phyloP scores from a whole-genome alignment of 2,329 filamentous ascomycete genomes.

The Xylariaceae sp. region DNA sequence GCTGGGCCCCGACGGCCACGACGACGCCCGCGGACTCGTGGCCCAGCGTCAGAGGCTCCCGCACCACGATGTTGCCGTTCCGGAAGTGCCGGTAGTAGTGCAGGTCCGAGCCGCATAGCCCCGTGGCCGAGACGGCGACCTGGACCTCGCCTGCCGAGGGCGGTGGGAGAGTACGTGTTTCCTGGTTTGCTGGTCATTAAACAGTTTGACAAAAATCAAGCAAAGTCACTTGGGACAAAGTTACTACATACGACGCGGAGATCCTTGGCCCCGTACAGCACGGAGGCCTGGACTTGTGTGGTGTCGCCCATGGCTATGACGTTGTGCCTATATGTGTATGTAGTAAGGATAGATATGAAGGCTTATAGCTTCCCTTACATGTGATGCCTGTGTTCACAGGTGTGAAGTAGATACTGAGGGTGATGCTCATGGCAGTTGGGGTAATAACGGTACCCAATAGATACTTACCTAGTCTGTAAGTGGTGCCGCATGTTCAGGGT shows the following conservation, averaged over 20 bases:
- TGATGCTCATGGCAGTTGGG: no score
- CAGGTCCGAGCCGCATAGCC: conserved; percentile 62
- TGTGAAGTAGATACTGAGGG: no score
- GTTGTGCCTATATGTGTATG: no score
- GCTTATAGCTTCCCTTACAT: no score
- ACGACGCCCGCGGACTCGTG: conserved; percentile 68
- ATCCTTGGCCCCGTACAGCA: conserved; percentile 48
- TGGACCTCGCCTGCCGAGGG: conserved; percentile 54
- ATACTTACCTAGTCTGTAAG: no score
- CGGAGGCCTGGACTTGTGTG: conserved; percentile 37
- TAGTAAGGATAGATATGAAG: no score
- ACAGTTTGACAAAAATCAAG: no score
- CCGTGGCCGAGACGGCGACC: conserved; percentile 55
- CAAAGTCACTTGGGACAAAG: no score
- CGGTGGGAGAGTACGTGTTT: conserved; percentile 49
- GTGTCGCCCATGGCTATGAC: conserved; percentile 7
- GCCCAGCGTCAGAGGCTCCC: conserved; percentile 50
- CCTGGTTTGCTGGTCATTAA: no score
- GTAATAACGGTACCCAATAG: no score
- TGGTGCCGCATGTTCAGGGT: no score
- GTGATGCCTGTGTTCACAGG: no score
- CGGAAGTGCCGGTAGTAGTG: conserved; percentile 63
- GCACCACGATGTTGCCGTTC: conserved; percentile 59
- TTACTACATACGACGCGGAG: conserved; percentile 41
- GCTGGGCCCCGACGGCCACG: conserved; percentile 55